Base-by-base conservation (phyloP, 2,329 filamentous ascomycete species). In the Elsinoe arachidis region DNA sequence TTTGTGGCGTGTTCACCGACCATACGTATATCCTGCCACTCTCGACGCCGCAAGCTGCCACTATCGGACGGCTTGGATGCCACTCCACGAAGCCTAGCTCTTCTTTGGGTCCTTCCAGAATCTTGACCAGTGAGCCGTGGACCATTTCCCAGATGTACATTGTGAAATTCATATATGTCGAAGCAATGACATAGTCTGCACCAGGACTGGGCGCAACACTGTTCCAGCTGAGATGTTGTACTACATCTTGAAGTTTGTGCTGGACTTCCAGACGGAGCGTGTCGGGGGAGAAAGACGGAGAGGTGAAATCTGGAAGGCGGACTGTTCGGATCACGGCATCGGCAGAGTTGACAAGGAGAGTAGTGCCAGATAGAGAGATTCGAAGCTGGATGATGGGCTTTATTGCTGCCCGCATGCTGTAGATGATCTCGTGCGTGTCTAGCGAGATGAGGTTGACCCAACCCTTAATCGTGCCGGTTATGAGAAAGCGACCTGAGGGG, bases 91-190 rank as follows among this genome's bases (percentile, higher is more conserved):
- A 88, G 0, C 92, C 92, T 61, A 97, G 84, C 72, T 99, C 95
- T 73, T 99, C 93, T 67, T 95, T 95, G 1, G 92, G 91, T 0
- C 93, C 92, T 70, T 99, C 95, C 38, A 99, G 79, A 76, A 99
- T 99, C 71, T 95, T 95, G 55, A 96, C 91, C 58, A 99, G 76
- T 72, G 90, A 96, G 53, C 93, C 93, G 66, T 95, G 90, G 57
- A 86, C 87, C 56, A 93, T 84, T 73, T 99, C 93, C 93, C 92
- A 97, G 26, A 97, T 91, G 72, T 97, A 97, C 62, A 99, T 88
- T 72, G 99, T 92, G 66, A 96, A 91, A 67, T 99, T 99, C 78
- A 97, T 97, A 71, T 90, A 96, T 1, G 93, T 97, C 23, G 90
- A 95, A 0, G 95, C 93, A 21, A 90, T 90, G 39, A 99, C 90